Base-by-base conservation (phyloP, 768 basidiomycete species). In the Serpula lacrymans region DNA sequence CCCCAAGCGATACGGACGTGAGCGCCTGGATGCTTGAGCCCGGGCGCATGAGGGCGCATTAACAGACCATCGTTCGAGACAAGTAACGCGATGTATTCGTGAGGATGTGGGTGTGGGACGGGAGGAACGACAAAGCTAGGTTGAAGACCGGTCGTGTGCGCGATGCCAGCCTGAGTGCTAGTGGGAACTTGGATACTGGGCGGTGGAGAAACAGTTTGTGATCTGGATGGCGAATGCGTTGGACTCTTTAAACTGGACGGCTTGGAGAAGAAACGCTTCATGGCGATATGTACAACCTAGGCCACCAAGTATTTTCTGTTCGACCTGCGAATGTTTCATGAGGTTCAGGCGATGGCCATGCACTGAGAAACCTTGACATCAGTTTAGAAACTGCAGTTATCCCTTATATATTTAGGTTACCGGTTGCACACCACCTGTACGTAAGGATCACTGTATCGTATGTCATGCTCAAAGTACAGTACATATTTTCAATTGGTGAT, bases 101-200 rank as follows among this genome's bases (percentile, higher is more conserved):
- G 66, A 6, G 88, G 84, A 50, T 74, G 76, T 20, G 86, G 86
- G 56, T 88, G 84, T n/a, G 82, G 82, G 11, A 83, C 61, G 3
- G 87, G 74, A 7, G 87, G 82, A 14, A 86, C 65, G 42, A 75
- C 59, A 45, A 78, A 72, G 60, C 75, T 82, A 2, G 82, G 84
- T 37, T 77, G 80, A n/a, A 86, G 64, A 18, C 46, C 48, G 17
- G 48, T 33, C 35, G 44, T 46, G 44, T 37, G 35, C 21, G 42
- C 46, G 27, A n/a, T 28, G n/a, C 9, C n/a, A 9, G 27, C 27
- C 9, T 28, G 27, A 28, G 27, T 28, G 27, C 27, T n/a, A 28
- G n/a, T 28, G 9, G 27, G n/a, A n/a, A 28, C n/a, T n/a, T n/a
- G n/a, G n/a, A n/a, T n/a, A n/a, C n/a, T 28, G 27, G 27, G 27